A percentile compares a stretch with the other conserved stretches of the same genome.
phyloP scores from a whole-genome alignment of 2,329 filamentous ascomycete genomes.

The Sphaerulina musiva region DNA sequence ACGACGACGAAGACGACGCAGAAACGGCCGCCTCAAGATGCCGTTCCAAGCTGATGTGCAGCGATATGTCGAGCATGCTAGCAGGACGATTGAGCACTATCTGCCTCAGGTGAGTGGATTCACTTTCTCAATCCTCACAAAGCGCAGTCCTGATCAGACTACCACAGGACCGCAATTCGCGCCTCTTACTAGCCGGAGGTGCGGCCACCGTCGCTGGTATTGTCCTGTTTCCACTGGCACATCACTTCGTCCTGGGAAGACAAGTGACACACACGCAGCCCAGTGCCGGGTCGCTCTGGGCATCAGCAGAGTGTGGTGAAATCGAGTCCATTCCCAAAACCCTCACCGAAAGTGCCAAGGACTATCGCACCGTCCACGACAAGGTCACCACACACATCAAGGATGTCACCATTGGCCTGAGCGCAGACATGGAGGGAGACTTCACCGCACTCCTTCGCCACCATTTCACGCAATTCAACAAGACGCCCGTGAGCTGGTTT shows the following conservation, averaged over 20 bases:
- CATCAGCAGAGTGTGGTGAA: conserved; percentile 19
- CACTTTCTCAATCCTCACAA: not conserved
- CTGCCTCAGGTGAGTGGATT: conserved; percentile 4
- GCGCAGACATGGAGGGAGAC: conserved; percentile 11
- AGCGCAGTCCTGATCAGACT: not conserved
- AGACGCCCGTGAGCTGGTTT: conserved; percentile 16
- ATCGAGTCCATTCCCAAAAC: conserved; percentile 16
- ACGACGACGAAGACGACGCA: too few species aligned
- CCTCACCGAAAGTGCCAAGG: conserved; percentile 16
- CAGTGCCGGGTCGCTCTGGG: conserved; percentile 13
- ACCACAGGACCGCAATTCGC: conserved; percentile 17
- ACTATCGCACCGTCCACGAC: conserved; percentile 19
- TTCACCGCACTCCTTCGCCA: conserved; percentile 21
- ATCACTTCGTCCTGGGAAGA: conserved; percentile 19
- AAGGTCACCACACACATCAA: conserved; percentile 19
- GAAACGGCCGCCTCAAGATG: conserved; percentile 1
- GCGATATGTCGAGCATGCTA: conserved; percentile 1
- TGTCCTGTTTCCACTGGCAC: conserved; percentile 17
- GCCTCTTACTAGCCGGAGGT: conserved; percentile 17
- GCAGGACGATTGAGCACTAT: conserved; percentile 2
- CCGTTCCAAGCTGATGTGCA: conserved; percentile 8
- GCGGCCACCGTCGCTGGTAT: conserved; percentile 15
- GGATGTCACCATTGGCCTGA: conserved; percentile 11
- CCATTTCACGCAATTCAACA: conserved; percentile 18
- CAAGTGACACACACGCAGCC: conserved; percentile 19